phyloP scores from a whole-genome alignment of 2,329 filamentous ascomycete genomes.

The Cytospora leucostoma region DNA sequence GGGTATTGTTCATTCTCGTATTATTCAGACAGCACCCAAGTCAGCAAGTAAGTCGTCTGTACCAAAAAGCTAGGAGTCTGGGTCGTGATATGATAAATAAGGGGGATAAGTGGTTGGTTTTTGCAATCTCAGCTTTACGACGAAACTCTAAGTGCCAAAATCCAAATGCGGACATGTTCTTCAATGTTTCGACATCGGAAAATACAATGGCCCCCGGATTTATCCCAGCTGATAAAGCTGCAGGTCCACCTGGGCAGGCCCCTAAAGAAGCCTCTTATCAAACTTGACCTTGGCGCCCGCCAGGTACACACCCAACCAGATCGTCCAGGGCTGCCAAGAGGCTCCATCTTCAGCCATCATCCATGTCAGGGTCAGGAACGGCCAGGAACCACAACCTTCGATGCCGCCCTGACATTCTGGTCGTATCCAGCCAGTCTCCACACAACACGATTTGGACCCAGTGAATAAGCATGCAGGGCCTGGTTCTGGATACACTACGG shows the following conservation, averaged over 20 bases:
- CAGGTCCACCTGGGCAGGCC: conserved; percentile 8
- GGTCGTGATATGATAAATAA: no score
- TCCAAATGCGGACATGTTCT: no score
- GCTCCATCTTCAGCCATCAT: conserved; percentile 1
- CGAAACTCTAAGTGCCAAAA: no score
- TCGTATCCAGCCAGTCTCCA: conserved; percentile 8
- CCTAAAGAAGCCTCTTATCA: conserved; percentile 21
- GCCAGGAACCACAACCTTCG: conserved; percentile 11
- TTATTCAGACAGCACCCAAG: no score
- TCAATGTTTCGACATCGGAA: no score
- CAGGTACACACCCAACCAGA: conserved; percentile 15
- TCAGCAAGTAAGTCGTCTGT: no score
- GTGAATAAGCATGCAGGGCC: conserved; percentile 15
- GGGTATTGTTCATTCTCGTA: no score
- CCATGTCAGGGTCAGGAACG: conserved; percentile 11
- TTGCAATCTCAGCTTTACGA: no score
- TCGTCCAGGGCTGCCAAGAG: conserved; percentile 11
- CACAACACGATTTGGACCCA: conserved; percentile 17
- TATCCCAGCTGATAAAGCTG: background rate
- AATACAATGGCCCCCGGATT: no score
- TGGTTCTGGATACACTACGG: conserved; percentile 6
- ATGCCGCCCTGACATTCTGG: conserved; percentile 19
- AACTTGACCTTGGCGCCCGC: conserved; percentile 16
- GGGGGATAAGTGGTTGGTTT: no score
- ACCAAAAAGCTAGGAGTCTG: no score